phyloP scores from a whole-genome alignment of 192 early-diverging fungal species.

The Phycomyces blakesleeanus region DNA sequence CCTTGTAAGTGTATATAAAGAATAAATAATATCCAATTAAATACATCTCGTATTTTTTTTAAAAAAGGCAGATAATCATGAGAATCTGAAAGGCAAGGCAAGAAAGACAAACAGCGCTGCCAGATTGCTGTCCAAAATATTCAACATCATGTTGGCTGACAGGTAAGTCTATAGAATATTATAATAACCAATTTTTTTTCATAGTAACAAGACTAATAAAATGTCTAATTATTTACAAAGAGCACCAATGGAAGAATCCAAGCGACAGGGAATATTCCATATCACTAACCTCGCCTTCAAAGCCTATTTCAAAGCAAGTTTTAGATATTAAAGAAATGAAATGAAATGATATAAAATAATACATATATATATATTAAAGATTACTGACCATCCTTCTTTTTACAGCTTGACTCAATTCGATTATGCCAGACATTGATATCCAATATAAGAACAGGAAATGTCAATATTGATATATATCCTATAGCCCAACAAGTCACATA shows the following conservation, averaged over 20 bases:
- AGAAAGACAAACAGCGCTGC: slow-evolving; percentile 28
- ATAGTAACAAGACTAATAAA: background rate
- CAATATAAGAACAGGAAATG: slow-evolving; percentile 35
- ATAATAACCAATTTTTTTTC: background rate
- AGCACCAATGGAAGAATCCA: slow-evolving; percentile 31
- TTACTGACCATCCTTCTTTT: too few relatives aligned
- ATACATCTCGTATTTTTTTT: background rate
- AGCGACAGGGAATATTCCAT: slow-evolving; percentile 38
- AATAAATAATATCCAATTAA: background rate
- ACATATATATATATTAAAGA: background rate
- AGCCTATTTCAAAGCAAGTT: slow-evolving; percentile 44
- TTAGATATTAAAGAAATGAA: background rate
- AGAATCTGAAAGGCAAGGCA: slow-evolving; percentile 8
- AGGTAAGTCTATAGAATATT: slow-evolving; percentile 19
- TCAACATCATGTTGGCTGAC: slow-evolving; percentile 45
- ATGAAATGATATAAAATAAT: too few relatives aligned
- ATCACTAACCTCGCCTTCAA: slow-evolving; percentile 46
- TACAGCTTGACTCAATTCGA: slow-evolving; percentile 37
- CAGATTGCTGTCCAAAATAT: slow-evolving; percentile 34
- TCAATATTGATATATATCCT: slow-evolving; percentile 34
- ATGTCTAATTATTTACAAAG: background rate
- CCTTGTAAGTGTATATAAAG: background rate
- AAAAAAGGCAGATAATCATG: slow-evolving; percentile 17
- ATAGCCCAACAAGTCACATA: slow-evolving; percentile 48
- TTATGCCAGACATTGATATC: slow-evolving; percentile 43